Evolutionary conservation across 2,329 filamentous ascomycete genomes (phyloP).

Genomic region (Ophiocordyceps camponoti-floridani): DNA sequence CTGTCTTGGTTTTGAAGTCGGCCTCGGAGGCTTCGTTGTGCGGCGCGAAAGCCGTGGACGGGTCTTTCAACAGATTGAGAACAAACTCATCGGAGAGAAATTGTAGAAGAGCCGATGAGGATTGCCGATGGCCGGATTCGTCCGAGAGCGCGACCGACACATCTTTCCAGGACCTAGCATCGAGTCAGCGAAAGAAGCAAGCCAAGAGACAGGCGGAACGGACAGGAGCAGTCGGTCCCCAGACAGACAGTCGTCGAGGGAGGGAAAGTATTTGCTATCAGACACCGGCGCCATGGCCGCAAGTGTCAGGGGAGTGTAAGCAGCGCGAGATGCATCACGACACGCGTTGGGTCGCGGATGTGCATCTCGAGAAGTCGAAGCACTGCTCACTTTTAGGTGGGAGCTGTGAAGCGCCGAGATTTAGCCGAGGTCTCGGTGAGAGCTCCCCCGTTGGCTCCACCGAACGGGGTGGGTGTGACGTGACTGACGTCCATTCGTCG

Average conservation of each 20-base stretch:
- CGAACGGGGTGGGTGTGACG: background rate
- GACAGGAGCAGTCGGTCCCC: conserved; percentile 70
- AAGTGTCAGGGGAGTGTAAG: conserved; percentile 27
- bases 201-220: conserved; percentile 14
- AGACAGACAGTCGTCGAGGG: conserved; percentile 68
- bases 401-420: conserved; percentile 10
- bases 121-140: conserved; percentile 34
- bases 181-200: conserved; percentile 5
- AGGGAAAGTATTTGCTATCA: conserved; percentile 61
- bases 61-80: conserved; percentile 47
- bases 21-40: conserved; percentile 45
- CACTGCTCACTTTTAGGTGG: conserved; percentile 9
- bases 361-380: background rate
- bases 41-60: conserved; percentile 48
- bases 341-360: conserved; percentile 5
- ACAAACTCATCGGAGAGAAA: conserved; percentile 60
- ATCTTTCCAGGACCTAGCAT: conserved; percentile 41
- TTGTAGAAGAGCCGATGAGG: conserved; percentile 35
- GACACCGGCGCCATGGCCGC: conserved; percentile 53
- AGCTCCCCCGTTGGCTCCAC: too few species aligned
- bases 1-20: conserved; percentile 68
- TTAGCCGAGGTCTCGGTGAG: conserved; percentile 6
- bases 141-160: conserved; percentile 39
- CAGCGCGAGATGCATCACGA: conserved; percentile 19
- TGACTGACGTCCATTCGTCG: background rate